Evolutionary conservation across 805 yeast genomes (phyloP), one percentile per base, ranked within the genome.

Genomic region (Hanseniaspora thailandica): DNA sequence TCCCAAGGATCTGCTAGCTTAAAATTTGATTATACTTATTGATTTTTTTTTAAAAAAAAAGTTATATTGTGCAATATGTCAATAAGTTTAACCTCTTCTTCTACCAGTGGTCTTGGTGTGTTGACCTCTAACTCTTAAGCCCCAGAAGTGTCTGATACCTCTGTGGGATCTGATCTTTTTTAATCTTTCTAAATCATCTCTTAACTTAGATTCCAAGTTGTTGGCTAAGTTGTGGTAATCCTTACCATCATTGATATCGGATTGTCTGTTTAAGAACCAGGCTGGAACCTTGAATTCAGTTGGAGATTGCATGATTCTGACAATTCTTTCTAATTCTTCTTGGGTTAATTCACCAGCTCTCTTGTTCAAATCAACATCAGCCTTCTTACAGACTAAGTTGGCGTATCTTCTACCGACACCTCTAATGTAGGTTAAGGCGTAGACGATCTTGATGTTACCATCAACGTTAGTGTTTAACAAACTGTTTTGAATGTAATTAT

Each of bases 361-460:
- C 85, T 93, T 93, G 77, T 76, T 71, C 77, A 94, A 83, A 75
- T 86, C 95, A 73, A 93, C 94, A 82, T 93, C 99, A 70, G 99
- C 99, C 84, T 90, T 94, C 86, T 94, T 94, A 83, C 97, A 93
- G 73, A 93, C 96, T 80, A 93, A 81, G 89, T 94, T 93, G 77
- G 98, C 81, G 86, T 90, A 94, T 81, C 99, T 93, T 79, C 97
- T 94, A 81, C 98, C 98, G 71, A 93, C 97, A 89, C 99, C 99
- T 81, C 96, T 86, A 75, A 93, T 94, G 78, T 89, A 85, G 82
- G 98, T 89, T 80, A 93, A 81, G 75, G 99, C 99, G 86, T 89
- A 94, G 93, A 93, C 94, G 77, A 93, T 83, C 84, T 93, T 93
- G 83, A 90, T 90, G 88, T 95, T 89, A 85, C 99, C 99, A 78